phyloP scores from a whole-genome alignment of 768 basidiomycete species.

The Pleurotus tuber-regium region DNA sequence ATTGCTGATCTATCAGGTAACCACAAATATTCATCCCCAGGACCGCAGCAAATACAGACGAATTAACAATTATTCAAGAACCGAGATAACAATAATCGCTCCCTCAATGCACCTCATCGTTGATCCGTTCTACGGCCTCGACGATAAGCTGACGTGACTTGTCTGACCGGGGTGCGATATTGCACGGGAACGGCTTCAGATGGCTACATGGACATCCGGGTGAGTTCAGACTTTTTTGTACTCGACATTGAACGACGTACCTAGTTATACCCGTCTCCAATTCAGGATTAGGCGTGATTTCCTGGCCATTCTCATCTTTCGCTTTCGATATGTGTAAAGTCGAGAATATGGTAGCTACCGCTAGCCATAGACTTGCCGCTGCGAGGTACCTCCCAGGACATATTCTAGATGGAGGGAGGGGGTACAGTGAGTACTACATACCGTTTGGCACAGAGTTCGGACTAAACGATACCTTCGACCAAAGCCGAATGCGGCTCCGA shows the following conservation, averaged over 20 bases:
- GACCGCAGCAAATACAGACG: too few species aligned
- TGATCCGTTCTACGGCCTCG: too few species aligned
- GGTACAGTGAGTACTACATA: not conserved
- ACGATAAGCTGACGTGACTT: slow-evolving; percentile 36
- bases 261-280: slow-evolving; percentile 43
- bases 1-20: too few species aligned
- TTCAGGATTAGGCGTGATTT: slow-evolving; percentile 35
- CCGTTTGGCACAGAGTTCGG: not conserved
- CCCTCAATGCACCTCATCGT: too few species aligned
- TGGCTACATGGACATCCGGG: slow-evolving; percentile 4
- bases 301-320: slow-evolving; percentile 29
- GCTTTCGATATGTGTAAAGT: slow-evolving; percentile 42
- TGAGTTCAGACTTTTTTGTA: not conserved
- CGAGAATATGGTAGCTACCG: slow-evolving; percentile 44
- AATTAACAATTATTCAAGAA: too few species aligned
- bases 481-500: slow-evolving; percentile 25
- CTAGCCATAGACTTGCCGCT: slow-evolving; percentile 44
- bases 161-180: slow-evolving; percentile 21
- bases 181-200: slow-evolving; percentile 11
- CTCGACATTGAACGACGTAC: slow-evolving; percentile 22
- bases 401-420: slow-evolving; percentile 22
- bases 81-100: too few species aligned
- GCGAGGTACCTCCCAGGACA: slow-evolving; percentile 49
- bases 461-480: not conserved
- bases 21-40: too few species aligned